phyloP scores from a whole-genome alignment of 2,329 filamentous ascomycete genomes.

The Diaporthe ampelina region DNA sequence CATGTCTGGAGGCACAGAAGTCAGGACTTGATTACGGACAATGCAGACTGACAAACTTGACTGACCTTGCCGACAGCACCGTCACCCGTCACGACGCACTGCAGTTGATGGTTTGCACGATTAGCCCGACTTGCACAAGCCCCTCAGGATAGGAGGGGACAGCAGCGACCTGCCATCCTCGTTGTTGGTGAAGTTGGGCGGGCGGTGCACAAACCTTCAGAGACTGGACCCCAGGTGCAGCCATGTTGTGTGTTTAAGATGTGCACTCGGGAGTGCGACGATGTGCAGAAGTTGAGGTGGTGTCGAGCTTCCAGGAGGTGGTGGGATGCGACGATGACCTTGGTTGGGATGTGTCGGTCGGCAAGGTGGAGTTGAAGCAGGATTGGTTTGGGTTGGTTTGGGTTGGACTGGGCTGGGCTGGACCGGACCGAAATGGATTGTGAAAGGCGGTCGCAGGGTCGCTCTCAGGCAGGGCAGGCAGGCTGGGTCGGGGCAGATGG shows the following conservation, averaged over 20 bases:
- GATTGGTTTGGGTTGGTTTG: slow-evolving; percentile 28
- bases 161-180: slow-evolving; percentile 14
- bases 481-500: not conserved
- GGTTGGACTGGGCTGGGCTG: slow-evolving; percentile 18
- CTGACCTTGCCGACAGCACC: slow-evolving; percentile 98
- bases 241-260: slow-evolving; percentile 70
- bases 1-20: slow-evolving; percentile 78
- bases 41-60: slow-evolving; percentile 17
- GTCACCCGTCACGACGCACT: slow-evolving; percentile 99
- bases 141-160: slow-evolving; percentile 16
- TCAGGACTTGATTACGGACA: slow-evolving; percentile 45
- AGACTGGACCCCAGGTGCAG: slow-evolving; percentile 88
- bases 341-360: slow-evolving; percentile 34
- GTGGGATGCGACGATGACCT: slow-evolving; percentile 26
- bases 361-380: slow-evolving; percentile 27
- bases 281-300: slow-evolving; percentile 25
- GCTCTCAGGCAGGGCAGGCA: not conserved
- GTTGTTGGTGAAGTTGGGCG: not conserved
- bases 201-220: slow-evolving; percentile 77
- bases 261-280: slow-evolving; percentile 30
- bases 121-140: slow-evolving; percentile 50
- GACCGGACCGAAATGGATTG: slow-evolving; percentile 17
- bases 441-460: slow-evolving; percentile 30
- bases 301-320: slow-evolving; percentile 17
- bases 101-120: slow-evolving; percentile 46